Percentiles rank a stretch among this genome's conserved stretches.
phyloP scores from a whole-genome alignment of 1,284 basidiomycete species.

The Vanrija pseudolonga region DNA sequence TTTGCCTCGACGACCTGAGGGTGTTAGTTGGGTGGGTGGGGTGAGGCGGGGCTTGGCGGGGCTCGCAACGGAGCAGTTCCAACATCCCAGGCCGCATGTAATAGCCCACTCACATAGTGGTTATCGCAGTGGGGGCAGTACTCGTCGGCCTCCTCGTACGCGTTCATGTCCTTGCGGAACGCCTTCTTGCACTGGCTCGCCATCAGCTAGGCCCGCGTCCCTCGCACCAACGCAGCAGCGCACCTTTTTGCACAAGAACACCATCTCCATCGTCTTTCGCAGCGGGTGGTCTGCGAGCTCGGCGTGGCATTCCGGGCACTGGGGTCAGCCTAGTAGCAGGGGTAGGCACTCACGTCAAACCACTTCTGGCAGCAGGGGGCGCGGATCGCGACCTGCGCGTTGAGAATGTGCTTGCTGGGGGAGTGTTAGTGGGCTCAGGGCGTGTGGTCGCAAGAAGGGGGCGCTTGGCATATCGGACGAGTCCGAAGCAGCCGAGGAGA shows the following conservation, averaged over 20 bases:
- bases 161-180: constrained; percentile 87
- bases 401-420: constrained; percentile 84
- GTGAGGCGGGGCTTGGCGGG: too few species aligned
- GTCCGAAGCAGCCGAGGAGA: too few species aligned
- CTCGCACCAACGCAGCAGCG: neutral
- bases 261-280: constrained; percentile 79
- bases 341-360: constrained; percentile 66
- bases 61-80: too few species aligned
- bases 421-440: neutral
- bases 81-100: too few species aligned
- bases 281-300: constrained; percentile 74
- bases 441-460: too few species aligned
- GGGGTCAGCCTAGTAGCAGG: constrained; percentile 5
- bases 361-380: constrained; percentile 92
- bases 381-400: constrained; percentile 87
- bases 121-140: constrained; percentile 98
- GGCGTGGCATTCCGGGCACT: constrained; percentile 89
- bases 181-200: constrained; percentile 73
- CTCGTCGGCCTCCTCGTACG: constrained; percentile 93
- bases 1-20: constrained; percentile 86
- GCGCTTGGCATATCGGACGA: too few species aligned
- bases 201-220: constrained; percentile 2
- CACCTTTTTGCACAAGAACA: constrained; percentile 87
- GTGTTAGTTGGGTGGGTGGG: neutral
- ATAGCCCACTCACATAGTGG: constrained; percentile 69